These are phyloP conservation scores for Staphylotrichum longicolle DNA, from an alignment of 495 filamentous ascomycete genomes.

Conservation along the genomic window DNA sequence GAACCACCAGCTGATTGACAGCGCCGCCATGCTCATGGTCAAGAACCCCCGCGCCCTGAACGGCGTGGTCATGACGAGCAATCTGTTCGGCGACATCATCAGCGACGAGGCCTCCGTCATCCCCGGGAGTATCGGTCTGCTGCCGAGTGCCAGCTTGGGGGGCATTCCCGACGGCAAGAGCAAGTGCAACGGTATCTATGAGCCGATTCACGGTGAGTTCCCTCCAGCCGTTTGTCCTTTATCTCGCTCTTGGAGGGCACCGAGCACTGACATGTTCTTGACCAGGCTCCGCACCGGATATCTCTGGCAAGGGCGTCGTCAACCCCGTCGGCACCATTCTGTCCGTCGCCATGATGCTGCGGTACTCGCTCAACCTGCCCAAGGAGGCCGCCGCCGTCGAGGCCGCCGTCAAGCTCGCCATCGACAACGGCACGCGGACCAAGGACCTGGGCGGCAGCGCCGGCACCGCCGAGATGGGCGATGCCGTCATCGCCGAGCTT, in stretches of 20 bases:
- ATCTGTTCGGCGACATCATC: conserved; percentile 96
- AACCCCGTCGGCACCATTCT: conserved; percentile 82
- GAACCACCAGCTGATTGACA: conserved; percentile 91
- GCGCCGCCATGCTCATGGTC: conserved; percentile 94
- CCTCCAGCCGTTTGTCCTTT: not conserved
- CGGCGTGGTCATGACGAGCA: conserved; percentile 89
- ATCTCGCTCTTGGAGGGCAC: not conserved
- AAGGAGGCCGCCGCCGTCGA: conserved; percentile 72
- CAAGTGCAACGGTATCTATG: conserved; percentile 84
- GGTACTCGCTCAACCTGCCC: conserved; percentile 78
- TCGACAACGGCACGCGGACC: conserved; percentile 68
- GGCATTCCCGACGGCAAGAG: conserved; percentile 79
- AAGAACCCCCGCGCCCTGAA: conserved; percentile 91
- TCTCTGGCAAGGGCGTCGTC: conserved; percentile 84
- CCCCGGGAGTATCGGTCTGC: conserved; percentile 82
- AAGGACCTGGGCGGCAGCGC: conserved; percentile 74
- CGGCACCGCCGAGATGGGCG: conserved; percentile 74
- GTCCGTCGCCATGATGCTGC: conserved; percentile 87
- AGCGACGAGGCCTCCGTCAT: conserved; percentile 96
- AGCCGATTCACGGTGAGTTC: conserved; percentile 88
- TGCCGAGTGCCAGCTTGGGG: conserved; percentile 85
- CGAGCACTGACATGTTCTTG: not conserved
- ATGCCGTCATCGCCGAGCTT: conserved; percentile 73
- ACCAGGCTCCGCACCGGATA: conserved; percentile 67
- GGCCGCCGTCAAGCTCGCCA: conserved; percentile 70